phyloP scores from a whole-genome alignment of 345 rosid species.

The Euphorbia pulcherrima region DNA sequence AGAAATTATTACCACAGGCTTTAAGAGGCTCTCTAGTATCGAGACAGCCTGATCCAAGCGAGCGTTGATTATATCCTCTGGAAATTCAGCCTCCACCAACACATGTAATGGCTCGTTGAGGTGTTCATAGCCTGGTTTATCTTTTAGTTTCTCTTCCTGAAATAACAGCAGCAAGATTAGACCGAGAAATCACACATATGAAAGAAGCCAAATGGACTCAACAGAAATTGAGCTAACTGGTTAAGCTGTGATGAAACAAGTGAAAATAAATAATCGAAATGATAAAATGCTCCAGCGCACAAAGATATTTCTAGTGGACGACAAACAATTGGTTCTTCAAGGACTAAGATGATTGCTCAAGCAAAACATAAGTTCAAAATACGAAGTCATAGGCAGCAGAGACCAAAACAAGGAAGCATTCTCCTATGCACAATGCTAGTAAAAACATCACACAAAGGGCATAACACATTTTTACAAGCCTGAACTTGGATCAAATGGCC shows the following conservation, averaged over 20 bases:
- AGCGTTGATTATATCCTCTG: constrained; percentile 67
- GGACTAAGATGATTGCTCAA: too few species aligned
- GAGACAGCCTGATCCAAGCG: constrained; percentile 69
- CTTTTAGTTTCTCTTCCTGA: constrained; percentile 88
- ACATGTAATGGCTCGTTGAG: constrained; percentile 83
- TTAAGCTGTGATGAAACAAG: not conserved
- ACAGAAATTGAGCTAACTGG: not conserved
- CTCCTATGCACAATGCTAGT: not conserved
- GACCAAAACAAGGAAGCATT: not conserved
- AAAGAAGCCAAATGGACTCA: not conserved
- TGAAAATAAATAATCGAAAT: not conserved
- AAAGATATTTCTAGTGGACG: not conserved
- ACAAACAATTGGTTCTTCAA: not conserved
- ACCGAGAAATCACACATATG: constrained; percentile 4
- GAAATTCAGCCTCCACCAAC: constrained; percentile 88
- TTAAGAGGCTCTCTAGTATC: constrained; percentile 67
- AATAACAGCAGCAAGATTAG: constrained; percentile 10
- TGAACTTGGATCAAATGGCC: too few species aligned
- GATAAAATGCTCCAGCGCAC: not conserved
- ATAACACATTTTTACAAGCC: too few species aligned
- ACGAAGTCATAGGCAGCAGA: not conserved
- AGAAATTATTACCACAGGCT: constrained; percentile 64
- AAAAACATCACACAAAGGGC: not conserved
- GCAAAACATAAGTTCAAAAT: not conserved
- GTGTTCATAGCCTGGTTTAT: constrained; percentile 92